Conservation (phyloP, 768 basidiomycete species). For the Serpula lacrymans region DNA sequence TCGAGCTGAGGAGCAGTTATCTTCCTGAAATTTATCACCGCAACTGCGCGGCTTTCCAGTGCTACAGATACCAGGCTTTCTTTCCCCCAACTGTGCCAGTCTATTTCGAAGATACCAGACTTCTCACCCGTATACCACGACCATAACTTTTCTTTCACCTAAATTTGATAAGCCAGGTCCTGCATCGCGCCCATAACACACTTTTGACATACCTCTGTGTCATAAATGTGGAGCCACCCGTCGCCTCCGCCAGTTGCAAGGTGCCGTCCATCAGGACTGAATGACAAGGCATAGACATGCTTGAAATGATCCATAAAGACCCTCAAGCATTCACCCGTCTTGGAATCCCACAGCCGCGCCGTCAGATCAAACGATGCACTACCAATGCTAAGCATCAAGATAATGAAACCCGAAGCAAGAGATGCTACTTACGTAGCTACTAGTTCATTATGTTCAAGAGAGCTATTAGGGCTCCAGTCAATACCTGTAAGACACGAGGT, state of each 20-base stretch:
- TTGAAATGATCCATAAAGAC: conserved; percentile 69
- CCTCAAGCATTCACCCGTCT: conserved; percentile 70
- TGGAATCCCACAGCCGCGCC: conserved; percentile 79
- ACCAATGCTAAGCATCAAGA: conserved; percentile 5
- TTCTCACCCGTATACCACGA: conserved; percentile 63
- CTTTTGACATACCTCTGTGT: conserved; percentile 50
- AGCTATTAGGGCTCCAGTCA: conserved; percentile 61
- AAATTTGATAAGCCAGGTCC: conserved; percentile 23
- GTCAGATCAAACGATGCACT: conserved; percentile 83
- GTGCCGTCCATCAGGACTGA: conserved; percentile 70
- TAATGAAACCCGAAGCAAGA: not conserved
- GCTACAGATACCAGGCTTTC: conserved; percentile 66
- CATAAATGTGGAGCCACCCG: conserved; percentile 71
- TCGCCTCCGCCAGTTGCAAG: conserved; percentile 80
- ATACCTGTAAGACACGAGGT: conserved; percentile 60
- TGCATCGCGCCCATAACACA: conserved; percentile 1
- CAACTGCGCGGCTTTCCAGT: conserved; percentile 65
- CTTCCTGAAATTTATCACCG: conserved; percentile 58
- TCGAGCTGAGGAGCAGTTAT: conserved; percentile 28
- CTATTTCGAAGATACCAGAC: conserved; percentile 72
- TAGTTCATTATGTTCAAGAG: conserved; percentile 51
- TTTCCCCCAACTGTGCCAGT: conserved; percentile 58
- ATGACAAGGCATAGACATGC: conserved; percentile 69
- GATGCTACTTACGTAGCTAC: conserved; percentile 61
- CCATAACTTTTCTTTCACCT: conserved; percentile 50